These are phyloP conservation scores for Madurella fahalii DNA, from an alignment of 2,329 filamentous ascomycete species.

Conservation along the genomic window DNA sequence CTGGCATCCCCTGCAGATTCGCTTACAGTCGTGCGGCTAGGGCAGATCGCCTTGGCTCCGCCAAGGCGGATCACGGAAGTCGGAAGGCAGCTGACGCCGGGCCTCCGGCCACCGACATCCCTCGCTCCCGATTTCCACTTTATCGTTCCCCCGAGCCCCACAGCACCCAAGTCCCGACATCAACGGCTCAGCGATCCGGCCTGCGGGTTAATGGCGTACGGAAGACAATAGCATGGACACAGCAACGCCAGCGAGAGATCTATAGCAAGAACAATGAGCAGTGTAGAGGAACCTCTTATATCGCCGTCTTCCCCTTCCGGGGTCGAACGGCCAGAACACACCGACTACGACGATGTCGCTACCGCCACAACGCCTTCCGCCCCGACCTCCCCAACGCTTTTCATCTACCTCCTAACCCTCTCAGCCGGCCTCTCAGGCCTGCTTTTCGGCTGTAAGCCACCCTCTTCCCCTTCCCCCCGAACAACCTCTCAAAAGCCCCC, in stretches of 20 bases:
- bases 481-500: background rate
- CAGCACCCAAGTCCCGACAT: background rate
- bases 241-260: background rate
- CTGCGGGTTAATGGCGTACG: background rate
- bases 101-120: background rate
- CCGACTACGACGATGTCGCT: slow-evolving; percentile 1
- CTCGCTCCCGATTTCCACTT: background rate
- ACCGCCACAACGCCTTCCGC: background rate
- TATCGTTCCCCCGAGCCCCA: background rate
- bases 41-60: slow-evolving; percentile 9
- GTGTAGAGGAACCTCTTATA: slow-evolving; percentile 25
- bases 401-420: slow-evolving; percentile 59
- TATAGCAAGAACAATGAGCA: slow-evolving; percentile 17
- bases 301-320: slow-evolving; percentile 7
- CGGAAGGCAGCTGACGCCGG: slow-evolving; percentile 1
- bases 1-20: slow-evolving; percentile 13
- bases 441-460: slow-evolving; percentile 60
- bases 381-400: slow-evolving; percentile 39
- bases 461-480: slow-evolving; percentile 11
- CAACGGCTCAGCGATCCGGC: background rate
- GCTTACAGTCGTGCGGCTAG: slow-evolving; percentile 4
- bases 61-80: background rate
- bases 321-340: background rate
- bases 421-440: slow-evolving; percentile 64
- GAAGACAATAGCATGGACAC: background rate